Evolutionary conservation across 768 basidiomycete species (phyloP).

Genomic region (Kwoniella sp.): DNA sequence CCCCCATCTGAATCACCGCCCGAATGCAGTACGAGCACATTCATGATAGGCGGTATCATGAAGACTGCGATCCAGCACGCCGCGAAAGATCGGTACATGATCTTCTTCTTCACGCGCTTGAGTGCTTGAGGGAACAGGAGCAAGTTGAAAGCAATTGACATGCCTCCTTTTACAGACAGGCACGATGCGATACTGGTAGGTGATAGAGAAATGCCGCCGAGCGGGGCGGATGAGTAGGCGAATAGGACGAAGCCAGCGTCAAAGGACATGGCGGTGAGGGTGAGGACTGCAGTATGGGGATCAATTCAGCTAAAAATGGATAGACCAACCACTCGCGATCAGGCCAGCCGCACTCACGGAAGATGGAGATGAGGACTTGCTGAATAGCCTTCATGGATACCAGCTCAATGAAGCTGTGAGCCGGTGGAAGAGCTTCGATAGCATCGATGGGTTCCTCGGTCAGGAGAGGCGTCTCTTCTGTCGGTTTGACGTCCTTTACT

Average conservation of each 20-base stretch:
- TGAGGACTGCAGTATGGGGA: constrained; percentile 18
- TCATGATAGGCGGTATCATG: constrained; percentile 29
- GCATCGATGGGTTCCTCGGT: constrained; percentile 7
- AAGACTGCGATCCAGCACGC: constrained; percentile 24
- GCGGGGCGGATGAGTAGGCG: constrained; percentile 22
- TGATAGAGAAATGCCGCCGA: constrained; percentile 28
- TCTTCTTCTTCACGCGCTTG: constrained; percentile 3
- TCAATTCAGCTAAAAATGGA: background rate
- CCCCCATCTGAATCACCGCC: background rate
- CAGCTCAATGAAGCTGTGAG: constrained; percentile 15
- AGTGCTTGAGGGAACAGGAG: constrained; percentile 26
- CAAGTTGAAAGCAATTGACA: constrained; percentile 26
- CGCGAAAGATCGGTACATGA: constrained; percentile 19
- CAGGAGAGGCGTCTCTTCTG: constrained; percentile 3
- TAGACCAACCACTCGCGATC: background rate
- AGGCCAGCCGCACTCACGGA: background rate
- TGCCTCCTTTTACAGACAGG: constrained; percentile 4
- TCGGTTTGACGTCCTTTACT: constrained; percentile 2
- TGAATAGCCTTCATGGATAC: constrained; percentile 22
- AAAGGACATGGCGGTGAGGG: constrained; percentile 29
- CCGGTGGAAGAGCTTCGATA: constrained; percentile 6
- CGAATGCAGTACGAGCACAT: constrained; percentile 14
- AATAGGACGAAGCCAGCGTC: constrained; percentile 36
- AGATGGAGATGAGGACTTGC: constrained; percentile 10
- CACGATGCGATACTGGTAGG: constrained; percentile 20